Percentiles rank a stretch among this genome's conserved stretches.
These are phyloP conservation scores for Chionographis japonica DNA, from an alignment of 106 monocot genomes.

Conservation along the genomic window DNA sequence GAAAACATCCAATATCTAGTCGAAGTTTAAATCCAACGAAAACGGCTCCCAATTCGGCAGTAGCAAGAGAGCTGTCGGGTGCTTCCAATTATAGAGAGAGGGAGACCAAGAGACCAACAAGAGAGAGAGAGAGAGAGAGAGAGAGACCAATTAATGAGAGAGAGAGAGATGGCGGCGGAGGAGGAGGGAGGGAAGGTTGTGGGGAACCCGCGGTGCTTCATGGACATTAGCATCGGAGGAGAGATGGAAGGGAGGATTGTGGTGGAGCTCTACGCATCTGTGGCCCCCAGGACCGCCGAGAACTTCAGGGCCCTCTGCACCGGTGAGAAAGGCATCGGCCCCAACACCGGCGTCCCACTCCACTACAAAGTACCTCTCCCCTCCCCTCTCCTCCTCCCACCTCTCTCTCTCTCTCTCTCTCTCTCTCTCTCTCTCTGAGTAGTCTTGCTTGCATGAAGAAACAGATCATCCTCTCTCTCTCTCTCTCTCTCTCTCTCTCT, in stretches of 20 bases:
- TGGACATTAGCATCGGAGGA: slow-evolving; percentile 63
- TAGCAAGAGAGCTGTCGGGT: too few relatives aligned
- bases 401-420: not conserved
- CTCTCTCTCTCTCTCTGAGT: too few relatives aligned
- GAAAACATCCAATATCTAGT: too few relatives aligned
- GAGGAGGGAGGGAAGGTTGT: not conserved
- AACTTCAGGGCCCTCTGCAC: slow-evolving; percentile 78
- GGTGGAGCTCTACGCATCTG: slow-evolving; percentile 51
- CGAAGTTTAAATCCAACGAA: too few relatives aligned
- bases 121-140: slow-evolving; percentile 12
- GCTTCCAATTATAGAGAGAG: not conserved
- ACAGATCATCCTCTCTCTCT: too few relatives aligned
- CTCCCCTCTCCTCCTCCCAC: not conserved
- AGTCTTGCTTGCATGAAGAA: too few relatives aligned
- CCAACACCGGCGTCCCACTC: slow-evolving; percentile 50
- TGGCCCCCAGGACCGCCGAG: slow-evolving; percentile 65
- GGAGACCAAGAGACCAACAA: not conserved
- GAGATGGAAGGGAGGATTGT: slow-evolving; percentile 71
- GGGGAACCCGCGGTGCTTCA: slow-evolving; percentile 51
- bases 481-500: too few relatives aligned
- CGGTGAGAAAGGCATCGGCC: slow-evolving; percentile 71
- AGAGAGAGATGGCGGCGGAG: slow-evolving; percentile 8
- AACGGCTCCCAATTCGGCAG: too few relatives aligned
- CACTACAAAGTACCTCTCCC: slow-evolving; percentile 51
- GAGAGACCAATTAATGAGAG: slow-evolving; percentile 1